phyloP scores from a whole-genome alignment of 2,329 filamentous ascomycete species.

The Cadophora luteo-olivacea region DNA sequence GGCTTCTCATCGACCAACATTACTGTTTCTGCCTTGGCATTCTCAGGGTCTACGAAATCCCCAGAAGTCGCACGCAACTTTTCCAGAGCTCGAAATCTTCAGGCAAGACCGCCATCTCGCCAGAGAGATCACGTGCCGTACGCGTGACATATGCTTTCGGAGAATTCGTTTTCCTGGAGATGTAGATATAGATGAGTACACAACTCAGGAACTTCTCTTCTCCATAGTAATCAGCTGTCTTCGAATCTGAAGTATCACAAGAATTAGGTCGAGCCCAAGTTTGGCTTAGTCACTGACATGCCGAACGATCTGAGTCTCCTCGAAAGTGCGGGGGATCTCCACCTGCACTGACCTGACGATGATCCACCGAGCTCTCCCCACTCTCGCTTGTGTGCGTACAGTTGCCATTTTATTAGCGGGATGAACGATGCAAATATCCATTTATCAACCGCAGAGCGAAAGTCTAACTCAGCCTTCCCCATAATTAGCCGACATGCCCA shows the following conservation, averaged over 20 bases:
- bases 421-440: background rate
- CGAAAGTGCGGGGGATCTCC: background rate
- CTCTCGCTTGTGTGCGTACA: background rate
- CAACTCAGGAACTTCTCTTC: background rate
- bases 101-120: too few species aligned
- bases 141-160: background rate
- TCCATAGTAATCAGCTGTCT: background rate
- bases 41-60: conserved; percentile 1
- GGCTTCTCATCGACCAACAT: background rate
- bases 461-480: background rate
- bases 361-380: background rate
- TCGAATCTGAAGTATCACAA: background rate
- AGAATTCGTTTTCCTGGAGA: too few species aligned
- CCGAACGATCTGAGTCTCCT: background rate
- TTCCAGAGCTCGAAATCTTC: too few species aligned
- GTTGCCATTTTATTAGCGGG: background rate
- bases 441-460: background rate
- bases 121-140: background rate
- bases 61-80: background rate
- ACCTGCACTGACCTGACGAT: too few species aligned
- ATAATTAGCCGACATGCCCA: background rate
- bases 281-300: background rate
- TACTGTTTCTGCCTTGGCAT: background rate
- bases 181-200: background rate
- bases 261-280: background rate